Base-by-base conservation (phyloP, 768 basidiomycete genomes). In the Rhodotorula paludigena region DNA sequence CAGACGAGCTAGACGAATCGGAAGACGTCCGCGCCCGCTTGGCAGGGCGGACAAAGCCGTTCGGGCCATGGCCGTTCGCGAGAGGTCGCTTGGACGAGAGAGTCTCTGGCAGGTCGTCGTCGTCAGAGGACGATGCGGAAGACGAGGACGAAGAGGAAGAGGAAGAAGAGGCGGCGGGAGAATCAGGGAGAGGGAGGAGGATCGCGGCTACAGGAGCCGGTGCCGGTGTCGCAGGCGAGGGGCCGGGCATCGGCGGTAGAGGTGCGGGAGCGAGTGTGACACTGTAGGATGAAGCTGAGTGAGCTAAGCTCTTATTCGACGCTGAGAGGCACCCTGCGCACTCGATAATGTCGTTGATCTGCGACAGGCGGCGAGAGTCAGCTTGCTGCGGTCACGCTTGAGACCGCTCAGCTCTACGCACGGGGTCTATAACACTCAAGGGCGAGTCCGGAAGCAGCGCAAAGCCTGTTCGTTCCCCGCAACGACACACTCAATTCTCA, bases 261-360 rank as follows among this genome's bases (percentile, higher is more conserved):
- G 38, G 20, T 16, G 42, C 30, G 5, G 41, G n/a, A 2, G 35
- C 39, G n/a, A 44, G 5, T 23, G 66, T 71, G 64, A 71, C 44
- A 38, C 69, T 71, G 57, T 49, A 14, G 21, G 8, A 35, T 11
- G 47, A 28, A n/a, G 5, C n/a, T 11, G n/a, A 28, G 8, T 16
- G 1, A 11, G 32, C 41, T 25, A 55, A 30, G 32, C 1, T 7
- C 23, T 0, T 3, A 25, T 11, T 18, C 38, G n/a, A 33, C 10
- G 0, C 16, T 28, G 25, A 20, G 23, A 30, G 15, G 12, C 21
- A 8, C 21, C 30, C 8, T 23, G 32, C 57, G 33, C 16, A 72
- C 71, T 72, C 71, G 42, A 72, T 57, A 38, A 72, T 60, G 36
- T 72, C 71, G 47, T 66, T 65, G 35, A 52, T 44, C 71, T 72